Percentiles rank a stretch among this genome's conserved stretches.
phyloP scores from a whole-genome alignment of 371 early-diverging fungal genomes.

The Dichotomocladium elegans region DNA sequence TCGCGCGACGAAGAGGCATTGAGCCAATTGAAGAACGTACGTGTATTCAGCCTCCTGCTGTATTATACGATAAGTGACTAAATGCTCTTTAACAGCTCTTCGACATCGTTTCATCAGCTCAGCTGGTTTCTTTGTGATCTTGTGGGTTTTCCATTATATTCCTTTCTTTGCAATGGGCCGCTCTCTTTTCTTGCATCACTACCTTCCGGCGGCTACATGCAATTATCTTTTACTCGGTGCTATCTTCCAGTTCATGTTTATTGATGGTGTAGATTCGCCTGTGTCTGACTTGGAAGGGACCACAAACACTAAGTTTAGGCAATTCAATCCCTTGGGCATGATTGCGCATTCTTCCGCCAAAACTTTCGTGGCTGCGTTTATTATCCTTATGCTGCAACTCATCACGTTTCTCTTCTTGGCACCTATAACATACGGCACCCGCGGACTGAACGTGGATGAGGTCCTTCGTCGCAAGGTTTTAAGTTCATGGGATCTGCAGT shows the following conservation, averaged over 20 bases:
- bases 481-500: slow-evolving; percentile 81
- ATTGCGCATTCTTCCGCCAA: slow-evolving; percentile 12
- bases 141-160: slow-evolving; percentile 89
- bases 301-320: slow-evolving; percentile 21
- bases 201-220: slow-evolving; percentile 85
- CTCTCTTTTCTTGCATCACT: slow-evolving; percentile 96
- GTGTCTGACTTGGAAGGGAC: slow-evolving; percentile 37
- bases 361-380: slow-evolving; percentile 36
- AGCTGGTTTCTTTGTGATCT: slow-evolving; percentile 79
- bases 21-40: slow-evolving; percentile 57
- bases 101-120: slow-evolving; percentile 60
- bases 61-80: too few relatives aligned
- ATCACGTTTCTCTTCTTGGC: slow-evolving; percentile 57
- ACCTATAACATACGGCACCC: slow-evolving; percentile 66
- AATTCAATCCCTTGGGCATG: slow-evolving; percentile 15
- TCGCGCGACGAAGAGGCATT: slow-evolving; percentile 70
- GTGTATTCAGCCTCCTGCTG: too few relatives aligned
- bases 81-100: too few relatives aligned
- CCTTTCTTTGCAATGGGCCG: slow-evolving; percentile 98
- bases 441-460: slow-evolving; percentile 51
- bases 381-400: slow-evolving; percentile 45
- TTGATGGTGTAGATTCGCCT: slow-evolving; percentile 58
- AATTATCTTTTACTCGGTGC: slow-evolving; percentile 73
- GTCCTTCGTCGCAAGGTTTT: slow-evolving; percentile 69
- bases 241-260: slow-evolving; percentile 64